These are phyloP conservation scores for Obba rivulosa DNA, from an alignment of 768 basidiomycete species.

Conservation along the genomic window DNA sequence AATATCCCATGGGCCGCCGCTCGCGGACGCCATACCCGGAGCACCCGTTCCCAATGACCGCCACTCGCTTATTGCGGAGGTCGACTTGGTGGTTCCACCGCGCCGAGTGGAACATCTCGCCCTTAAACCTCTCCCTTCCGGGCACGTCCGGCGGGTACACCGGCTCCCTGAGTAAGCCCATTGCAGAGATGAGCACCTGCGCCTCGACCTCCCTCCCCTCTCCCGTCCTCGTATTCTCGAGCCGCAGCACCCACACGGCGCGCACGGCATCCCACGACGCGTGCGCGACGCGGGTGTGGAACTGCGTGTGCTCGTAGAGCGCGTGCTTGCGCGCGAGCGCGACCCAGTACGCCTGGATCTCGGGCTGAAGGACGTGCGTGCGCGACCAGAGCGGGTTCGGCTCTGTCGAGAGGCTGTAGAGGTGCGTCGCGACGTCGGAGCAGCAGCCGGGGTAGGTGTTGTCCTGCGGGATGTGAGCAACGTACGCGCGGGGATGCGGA, in stretches of 20 bases:
- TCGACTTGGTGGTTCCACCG: slow-evolving; percentile 21
- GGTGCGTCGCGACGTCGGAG: slow-evolving; percentile 20
- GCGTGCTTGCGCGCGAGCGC: slow-evolving; percentile 13
- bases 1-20: too few relatives aligned
- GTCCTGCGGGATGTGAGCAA: slow-evolving; percentile 2
- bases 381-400: slow-evolving; percentile 23
- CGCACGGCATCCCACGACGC: slow-evolving; percentile 23
- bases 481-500: too few relatives aligned
- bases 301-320: slow-evolving; percentile 18
- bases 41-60: slow-evolving; percentile 27
- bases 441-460: slow-evolving; percentile 26
- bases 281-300: slow-evolving; percentile 21
- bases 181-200: slow-evolving; percentile 25
- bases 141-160: slow-evolving; percentile 20
- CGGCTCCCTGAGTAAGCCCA: slow-evolving; percentile 20
- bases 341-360: slow-evolving; percentile 24
- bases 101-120: slow-evolving; percentile 24
- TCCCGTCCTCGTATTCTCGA: slow-evolving; percentile 16
- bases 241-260: slow-evolving; percentile 20
- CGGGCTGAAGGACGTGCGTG: slow-evolving; percentile 19
- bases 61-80: slow-evolving; percentile 24
- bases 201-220: slow-evolving; percentile 13
- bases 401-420: slow-evolving; percentile 24
- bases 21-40: slow-evolving; percentile 17
- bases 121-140: slow-evolving; percentile 21